These are phyloP conservation scores for Sphagnum contortum DNA, from an alignment of 225 moss, liverwort and hornwort genomes.

Conservation along the genomic window DNA sequence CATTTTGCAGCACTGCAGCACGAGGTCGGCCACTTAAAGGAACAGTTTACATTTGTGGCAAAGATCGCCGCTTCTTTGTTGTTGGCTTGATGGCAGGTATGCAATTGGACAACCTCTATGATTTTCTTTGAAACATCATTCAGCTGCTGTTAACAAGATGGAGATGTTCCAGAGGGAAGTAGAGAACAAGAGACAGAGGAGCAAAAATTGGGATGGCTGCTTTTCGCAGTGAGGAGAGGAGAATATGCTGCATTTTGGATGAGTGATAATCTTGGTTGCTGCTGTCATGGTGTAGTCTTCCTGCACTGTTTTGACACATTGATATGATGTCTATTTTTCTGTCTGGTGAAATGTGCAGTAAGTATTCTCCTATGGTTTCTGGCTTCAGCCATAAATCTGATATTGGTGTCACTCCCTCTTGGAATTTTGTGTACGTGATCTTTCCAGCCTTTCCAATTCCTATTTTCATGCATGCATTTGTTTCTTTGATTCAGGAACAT, in stretches of 20 bases:
- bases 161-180: too few relatives aligned
- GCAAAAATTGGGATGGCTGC: too few relatives aligned
- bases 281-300: background rate
- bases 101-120: background rate
- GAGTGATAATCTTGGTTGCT: background rate
- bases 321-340: background rate
- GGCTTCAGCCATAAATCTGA: constrained; percentile 28
- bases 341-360: constrained; percentile 6
- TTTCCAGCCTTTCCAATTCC: too few relatives aligned
- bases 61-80: constrained; percentile 33
- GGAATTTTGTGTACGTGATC: constrained; percentile 33
- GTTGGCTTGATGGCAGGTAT: constrained; percentile 36
- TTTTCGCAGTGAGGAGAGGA: background rate
- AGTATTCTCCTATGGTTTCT: constrained; percentile 36
- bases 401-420: constrained; percentile 37
- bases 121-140: background rate
- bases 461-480: too few relatives aligned
- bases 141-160: too few relatives aligned
- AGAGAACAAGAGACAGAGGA: background rate
- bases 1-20: constrained; percentile 17
- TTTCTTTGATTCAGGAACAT: too few relatives aligned
- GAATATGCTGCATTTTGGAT: background rate
- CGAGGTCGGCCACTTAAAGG: constrained; percentile 32
- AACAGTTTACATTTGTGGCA: constrained; percentile 46
- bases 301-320: background rate